Base-by-base conservation (phyloP, 2,329 filamentous ascomycete genomes). In the Calonectria henricotiae region DNA sequence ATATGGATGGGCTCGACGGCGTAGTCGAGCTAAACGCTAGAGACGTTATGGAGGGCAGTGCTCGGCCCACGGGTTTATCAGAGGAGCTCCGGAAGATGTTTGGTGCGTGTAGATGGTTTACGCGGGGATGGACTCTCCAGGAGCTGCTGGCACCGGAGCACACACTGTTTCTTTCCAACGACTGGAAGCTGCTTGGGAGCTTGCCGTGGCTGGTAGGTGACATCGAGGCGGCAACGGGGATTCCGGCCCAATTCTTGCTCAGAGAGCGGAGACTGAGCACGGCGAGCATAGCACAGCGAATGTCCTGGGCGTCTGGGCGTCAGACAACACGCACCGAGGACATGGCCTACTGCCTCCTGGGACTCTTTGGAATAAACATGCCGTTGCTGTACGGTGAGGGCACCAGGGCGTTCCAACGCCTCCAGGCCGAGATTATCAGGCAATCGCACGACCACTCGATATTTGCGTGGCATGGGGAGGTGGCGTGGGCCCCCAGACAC, bases 51-150 rank as follows among this genome's bases (percentile, higher is more conserved):
- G 27, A 39, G 30, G 60, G 49, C 11, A 55, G 9, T 20, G 60
- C 46, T 4, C 47, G 23, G 23, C 49, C 58, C 11, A 5, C 30
- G 7, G 23, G 9, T n/a, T 44, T 67, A 20, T 49, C 60, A 12
- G 37, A 62, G 8, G 20, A 17, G 92, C 93, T 79, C 8, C 27
- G 47, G 64, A 23, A 30, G 20, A 37, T 70, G 6, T 71, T 76
- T 12, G 47, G 68, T 15, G 41, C 54, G 13, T 60, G 61, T 25
- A 41, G 71, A 2, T 76, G 73, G 69, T 74, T 72, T 37, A 71
- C 61, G 25, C 62, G 69, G 51, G 75, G 71, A 11, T 79, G 64
- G 77, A 79, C 72, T 8, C 69, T 74, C 12, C 60, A 74, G 47
- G 74, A 75, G 30, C 63, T 75, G 12, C 27, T 75, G 4, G 74